phyloP scores from a whole-genome alignment of 352 stramenopile genomes.

The Phytophthora nicotianae region DNA sequence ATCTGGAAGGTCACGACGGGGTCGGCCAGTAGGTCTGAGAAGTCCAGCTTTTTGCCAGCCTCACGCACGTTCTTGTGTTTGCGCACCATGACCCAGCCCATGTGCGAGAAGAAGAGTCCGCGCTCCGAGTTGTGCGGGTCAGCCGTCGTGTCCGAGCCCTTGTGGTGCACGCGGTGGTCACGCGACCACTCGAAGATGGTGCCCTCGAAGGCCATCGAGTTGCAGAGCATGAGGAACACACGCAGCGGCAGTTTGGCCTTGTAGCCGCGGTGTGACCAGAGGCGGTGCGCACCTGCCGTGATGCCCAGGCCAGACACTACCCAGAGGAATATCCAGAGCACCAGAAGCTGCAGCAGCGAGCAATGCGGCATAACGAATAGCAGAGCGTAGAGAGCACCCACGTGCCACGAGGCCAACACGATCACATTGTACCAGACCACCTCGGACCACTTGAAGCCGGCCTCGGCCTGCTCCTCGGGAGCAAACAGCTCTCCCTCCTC shows the following conservation, averaged over 20 bases:
- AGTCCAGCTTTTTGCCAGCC: slow-evolving; percentile 94
- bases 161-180: slow-evolving; percentile 99
- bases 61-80: slow-evolving; percentile 92
- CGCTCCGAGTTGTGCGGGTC: slow-evolving; percentile 96
- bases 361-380: slow-evolving; percentile 61
- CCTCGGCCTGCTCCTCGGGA: slow-evolving; percentile 37
- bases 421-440: slow-evolving; percentile 90
- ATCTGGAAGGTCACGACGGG: slow-evolving; percentile 97
- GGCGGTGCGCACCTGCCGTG: slow-evolving; percentile 96
- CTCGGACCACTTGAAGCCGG: slow-evolving; percentile 62
- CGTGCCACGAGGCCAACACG: slow-evolving; percentile 67
- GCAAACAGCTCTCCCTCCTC: slow-evolving; percentile 46
- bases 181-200: slow-evolving; percentile 99
- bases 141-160: slow-evolving; percentile 95
- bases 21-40: slow-evolving; percentile 94
- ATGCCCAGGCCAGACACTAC: slow-evolving; percentile 94
- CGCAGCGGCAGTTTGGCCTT: slow-evolving; percentile 91
- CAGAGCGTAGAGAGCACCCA: slow-evolving; percentile 76
- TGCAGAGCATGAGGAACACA: slow-evolving; percentile 97
- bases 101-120: slow-evolving; percentile 99
- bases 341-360: slow-evolving; percentile 49
- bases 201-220: slow-evolving; percentile 97
- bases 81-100: slow-evolving; percentile 99
- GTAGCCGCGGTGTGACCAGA: slow-evolving; percentile 98
- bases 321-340: slow-evolving; percentile 75